A percentile compares a stretch with the other conserved stretches of the same genome.
phyloP scores from a whole-genome alignment of 768 basidiomycete species.

The Suillus subaureus region DNA sequence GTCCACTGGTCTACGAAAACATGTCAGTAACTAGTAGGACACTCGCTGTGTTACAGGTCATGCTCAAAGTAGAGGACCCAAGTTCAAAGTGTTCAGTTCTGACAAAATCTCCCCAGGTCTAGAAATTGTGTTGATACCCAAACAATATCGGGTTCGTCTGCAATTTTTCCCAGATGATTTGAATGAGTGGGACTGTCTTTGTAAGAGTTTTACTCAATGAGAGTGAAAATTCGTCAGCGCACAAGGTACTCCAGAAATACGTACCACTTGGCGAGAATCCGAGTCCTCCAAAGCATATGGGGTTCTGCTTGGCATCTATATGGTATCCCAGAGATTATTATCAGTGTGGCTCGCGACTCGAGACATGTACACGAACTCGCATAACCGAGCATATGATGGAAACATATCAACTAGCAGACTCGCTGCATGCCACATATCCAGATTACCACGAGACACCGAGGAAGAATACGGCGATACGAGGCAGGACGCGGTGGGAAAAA shows the following conservation, averaged over 20 bases:
- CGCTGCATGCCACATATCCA: background rate
- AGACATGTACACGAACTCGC: no score
- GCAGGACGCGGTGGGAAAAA: slow-evolving; percentile 12
- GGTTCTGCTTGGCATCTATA: background rate
- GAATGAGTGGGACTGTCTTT: background rate
- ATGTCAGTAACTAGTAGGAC: background rate
- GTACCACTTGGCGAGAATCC: background rate
- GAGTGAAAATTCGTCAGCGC: background rate
- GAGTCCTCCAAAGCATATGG: background rate
- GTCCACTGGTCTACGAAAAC: background rate
- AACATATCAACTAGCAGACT: background rate
- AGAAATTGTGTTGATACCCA: background rate
- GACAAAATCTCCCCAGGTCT: background rate
- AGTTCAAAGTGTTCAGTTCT: background rate
- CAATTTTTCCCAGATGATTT: background rate
- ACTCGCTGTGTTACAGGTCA: background rate
- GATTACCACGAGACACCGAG: slow-evolving; percentile 14
- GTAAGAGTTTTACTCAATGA: background rate
- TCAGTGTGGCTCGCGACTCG: background rate
- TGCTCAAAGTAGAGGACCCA: background rate
- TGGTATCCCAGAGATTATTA: background rate
- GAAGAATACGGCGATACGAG: slow-evolving; percentile 1
- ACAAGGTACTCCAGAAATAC: background rate
- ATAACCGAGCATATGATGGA: background rate
- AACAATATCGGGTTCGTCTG: background rate